Percentiles rank a stretch among this genome's conserved stretches.
Evolutionary conservation across 345 rosid species (phyloP).

Genomic region (Geranium brycei): DNA sequence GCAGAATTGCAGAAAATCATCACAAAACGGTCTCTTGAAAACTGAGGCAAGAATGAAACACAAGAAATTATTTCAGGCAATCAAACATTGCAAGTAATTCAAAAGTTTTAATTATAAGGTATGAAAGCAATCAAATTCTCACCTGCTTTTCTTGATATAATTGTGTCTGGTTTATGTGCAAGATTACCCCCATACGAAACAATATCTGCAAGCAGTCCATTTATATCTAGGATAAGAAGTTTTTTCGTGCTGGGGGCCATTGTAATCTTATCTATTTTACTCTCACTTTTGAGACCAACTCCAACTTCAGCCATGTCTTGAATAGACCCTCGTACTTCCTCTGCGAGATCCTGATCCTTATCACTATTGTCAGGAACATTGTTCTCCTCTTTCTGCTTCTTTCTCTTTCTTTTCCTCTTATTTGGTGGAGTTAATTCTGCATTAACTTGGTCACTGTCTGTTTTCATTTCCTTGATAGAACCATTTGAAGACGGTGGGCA

Average conservation of each 20-base stretch:
- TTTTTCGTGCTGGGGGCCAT: conserved; percentile 19
- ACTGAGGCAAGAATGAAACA: conserved; percentile 26
- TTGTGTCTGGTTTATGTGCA: conserved; percentile 25
- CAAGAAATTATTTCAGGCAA: conserved; percentile 2
- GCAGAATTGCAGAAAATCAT: conserved; percentile 60
- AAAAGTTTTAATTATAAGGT: not conserved
- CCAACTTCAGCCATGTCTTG: too few relatives aligned
- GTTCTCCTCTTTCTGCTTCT: too few relatives aligned
- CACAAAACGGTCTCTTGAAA: conserved; percentile 59
- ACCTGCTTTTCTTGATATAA: conserved; percentile 47
- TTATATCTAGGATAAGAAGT: conserved; percentile 69
- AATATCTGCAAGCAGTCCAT: conserved; percentile 69
- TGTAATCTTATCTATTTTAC: too few relatives aligned
- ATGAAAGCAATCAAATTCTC: conserved; percentile 9
- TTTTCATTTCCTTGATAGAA: too few relatives aligned
- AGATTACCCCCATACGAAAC: conserved; percentile 10
- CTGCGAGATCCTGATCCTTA: too few relatives aligned
- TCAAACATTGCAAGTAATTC: not conserved
- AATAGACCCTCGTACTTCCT: too few relatives aligned
- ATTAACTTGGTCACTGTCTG: too few relatives aligned
- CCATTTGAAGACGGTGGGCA: too few relatives aligned
- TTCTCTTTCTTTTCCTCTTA: too few relatives aligned
- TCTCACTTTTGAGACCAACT: too few relatives aligned
- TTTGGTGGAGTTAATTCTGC: too few relatives aligned
- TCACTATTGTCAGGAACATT: too few relatives aligned